Base-by-base conservation (phyloP, 805 yeast species). In the Cyberlindnera japonica region DNA sequence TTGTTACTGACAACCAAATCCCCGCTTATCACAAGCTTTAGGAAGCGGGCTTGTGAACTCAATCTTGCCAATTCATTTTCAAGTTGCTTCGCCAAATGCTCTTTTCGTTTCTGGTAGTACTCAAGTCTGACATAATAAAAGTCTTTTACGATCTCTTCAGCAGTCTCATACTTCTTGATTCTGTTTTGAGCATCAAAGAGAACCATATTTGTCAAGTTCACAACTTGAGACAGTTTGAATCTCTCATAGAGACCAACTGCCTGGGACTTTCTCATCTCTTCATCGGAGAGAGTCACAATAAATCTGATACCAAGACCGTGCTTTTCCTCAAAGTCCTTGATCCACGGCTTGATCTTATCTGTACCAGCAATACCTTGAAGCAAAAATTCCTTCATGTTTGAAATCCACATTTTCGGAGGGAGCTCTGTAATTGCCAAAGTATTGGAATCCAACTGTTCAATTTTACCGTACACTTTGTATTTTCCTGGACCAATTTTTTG, bases 271-370 rank as follows among this genome's bases (percentile, higher is more conserved):
- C 65, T 72, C 98, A 93, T 91, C 58, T 91, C 96, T 34, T 81
- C 91, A 38, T 72, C 75, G 10, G 80, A 66, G 48, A 93, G 65
- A 25, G 79, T 86, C 21, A 93, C 77, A 20, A 86, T 78, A 55
- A 93, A 93, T 46, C 81, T 77, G 48, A 93, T 81, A 29, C 81
- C 83, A 42, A 78, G 71, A 14, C 88, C 85, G 62, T 93, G 99
- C 60, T 91, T 96, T 58, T 93, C 99, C 51, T 83, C 88, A 81
- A 90, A 77, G 62, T 91, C 97, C 51, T 87, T 90, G 46, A 91
- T 88, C 95, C 97, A 91, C 18, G 89, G 77, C 43, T 72, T 72
- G 14, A 63, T 67, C 55, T 83, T 88, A 25, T 89, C 96, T 38
- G 69, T 74, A n/a, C 90, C 90, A 31, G 76, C 68, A 48, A 87